A percentile compares a stretch with the other conserved stretches of the same genome.
These are phyloP conservation scores for Pouteria campechiana DNA, from an alignment of 179 eudicot species.

Conservation along the genomic window DNA sequence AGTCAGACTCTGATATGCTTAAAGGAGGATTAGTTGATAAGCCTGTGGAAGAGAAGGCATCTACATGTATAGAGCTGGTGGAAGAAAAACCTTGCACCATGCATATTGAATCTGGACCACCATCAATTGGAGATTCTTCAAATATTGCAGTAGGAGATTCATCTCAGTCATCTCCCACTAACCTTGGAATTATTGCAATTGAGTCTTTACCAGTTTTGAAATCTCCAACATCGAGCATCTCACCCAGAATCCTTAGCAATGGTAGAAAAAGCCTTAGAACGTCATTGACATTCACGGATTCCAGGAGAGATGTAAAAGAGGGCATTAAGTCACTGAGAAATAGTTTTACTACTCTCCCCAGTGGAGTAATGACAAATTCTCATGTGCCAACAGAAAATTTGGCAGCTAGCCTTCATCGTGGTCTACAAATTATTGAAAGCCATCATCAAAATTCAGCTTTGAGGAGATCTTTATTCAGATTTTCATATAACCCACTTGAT, in stretches of 20 bases:
- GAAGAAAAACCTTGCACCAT: too few species aligned
- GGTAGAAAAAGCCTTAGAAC: slow-evolving; percentile 74
- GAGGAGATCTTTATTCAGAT: slow-evolving; percentile 62
- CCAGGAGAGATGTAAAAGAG: slow-evolving; percentile 26
- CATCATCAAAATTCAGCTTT: slow-evolving; percentile 56
- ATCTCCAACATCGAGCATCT: slow-evolving; percentile 72
- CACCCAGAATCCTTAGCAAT: slow-evolving; percentile 51
- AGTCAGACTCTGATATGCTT: slow-evolving; percentile 1
- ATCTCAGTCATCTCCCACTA: slow-evolving; percentile 10
- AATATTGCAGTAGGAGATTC: slow-evolving; percentile 5
- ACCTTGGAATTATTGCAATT: slow-evolving; percentile 20
- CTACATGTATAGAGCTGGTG: too few species aligned
- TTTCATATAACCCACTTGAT: slow-evolving; percentile 59
- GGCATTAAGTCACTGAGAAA: slow-evolving; percentile 15
- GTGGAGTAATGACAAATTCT: slow-evolving; percentile 17
- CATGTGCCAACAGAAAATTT: slow-evolving; percentile 45
- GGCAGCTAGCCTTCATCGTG: slow-evolving; percentile 82
- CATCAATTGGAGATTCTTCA: slow-evolving; percentile 7
- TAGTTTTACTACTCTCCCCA: slow-evolving; percentile 21
- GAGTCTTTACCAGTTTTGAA: slow-evolving; percentile 49
- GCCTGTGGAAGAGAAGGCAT: slow-evolving; percentile 7
- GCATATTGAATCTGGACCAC: too few species aligned
- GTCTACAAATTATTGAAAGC: slow-evolving; percentile 63
- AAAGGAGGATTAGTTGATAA: slow-evolving; percentile 18
- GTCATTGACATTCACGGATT: slow-evolving; percentile 46